Evolutionary conservation across 352 stramenopile genomes (phyloP).

Genomic region (Phytophthora vignae): DNA sequence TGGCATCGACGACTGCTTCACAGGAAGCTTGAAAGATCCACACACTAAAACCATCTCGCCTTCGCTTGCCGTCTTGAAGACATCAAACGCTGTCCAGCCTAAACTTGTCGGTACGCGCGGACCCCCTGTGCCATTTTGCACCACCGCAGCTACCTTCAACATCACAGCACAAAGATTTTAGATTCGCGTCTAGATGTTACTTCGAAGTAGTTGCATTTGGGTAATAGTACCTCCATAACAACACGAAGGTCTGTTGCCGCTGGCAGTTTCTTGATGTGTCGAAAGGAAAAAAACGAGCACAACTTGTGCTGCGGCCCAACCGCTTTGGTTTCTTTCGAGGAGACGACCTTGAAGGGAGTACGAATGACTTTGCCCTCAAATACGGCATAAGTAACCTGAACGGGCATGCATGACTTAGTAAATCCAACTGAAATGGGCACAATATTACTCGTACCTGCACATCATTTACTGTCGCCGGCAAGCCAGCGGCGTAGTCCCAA

Average conservation of each 20-base stretch:
- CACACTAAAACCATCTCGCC: constrained; percentile 22
- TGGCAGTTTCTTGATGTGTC: constrained; percentile 43
- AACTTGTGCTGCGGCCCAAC: constrained; percentile 36
- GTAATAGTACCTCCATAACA: constrained; percentile 47
- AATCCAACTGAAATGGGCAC: not conserved
- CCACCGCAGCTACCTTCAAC: constrained; percentile 35
- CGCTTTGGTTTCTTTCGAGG: constrained; percentile 38
- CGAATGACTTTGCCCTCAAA: constrained; percentile 49
- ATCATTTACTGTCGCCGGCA: constrained; percentile 31
- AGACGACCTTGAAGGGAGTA: constrained; percentile 53
- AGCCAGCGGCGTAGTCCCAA: constrained; percentile 54
- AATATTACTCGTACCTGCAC: constrained; percentile 43
- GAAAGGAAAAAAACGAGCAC: constrained; percentile 42
- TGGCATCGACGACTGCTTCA: constrained; percentile 50
- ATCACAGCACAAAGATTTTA: constrained; percentile 4
- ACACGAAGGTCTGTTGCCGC: constrained; percentile 38
- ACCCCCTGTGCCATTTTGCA: constrained; percentile 13
- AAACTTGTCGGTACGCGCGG: constrained; percentile 30
- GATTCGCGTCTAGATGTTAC: not conserved
- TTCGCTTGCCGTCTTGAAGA: constrained; percentile 35
- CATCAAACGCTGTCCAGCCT: constrained; percentile 50
- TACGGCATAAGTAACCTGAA: constrained; percentile 59
- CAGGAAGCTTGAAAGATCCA: constrained; percentile 49
- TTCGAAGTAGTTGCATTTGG: not conserved
- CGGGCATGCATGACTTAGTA: not conserved